A percentile compares a stretch with the other conserved stretches of the same genome.
Conservation (phyloP, 2,329 filamentous ascomycete genomes). For the Colletotrichum destructivum region DNA sequence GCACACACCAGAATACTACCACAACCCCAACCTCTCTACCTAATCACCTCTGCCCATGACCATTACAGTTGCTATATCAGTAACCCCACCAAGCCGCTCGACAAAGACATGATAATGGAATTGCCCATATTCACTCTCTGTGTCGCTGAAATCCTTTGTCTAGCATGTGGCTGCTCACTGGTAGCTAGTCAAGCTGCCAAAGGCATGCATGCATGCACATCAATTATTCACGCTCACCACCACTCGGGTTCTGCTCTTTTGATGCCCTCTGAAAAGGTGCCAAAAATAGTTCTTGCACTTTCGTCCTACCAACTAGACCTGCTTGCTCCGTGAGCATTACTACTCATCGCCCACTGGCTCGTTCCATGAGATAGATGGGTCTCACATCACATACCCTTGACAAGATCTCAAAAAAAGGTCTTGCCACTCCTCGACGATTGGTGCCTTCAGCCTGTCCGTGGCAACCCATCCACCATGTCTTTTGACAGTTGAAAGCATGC, state of each 20-base stretch:
- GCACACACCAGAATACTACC: not conserved
- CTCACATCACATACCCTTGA: not conserved
- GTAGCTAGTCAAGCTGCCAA: not conserved
- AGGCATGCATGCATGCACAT: not conserved
- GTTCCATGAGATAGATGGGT: not conserved
- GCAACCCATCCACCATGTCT: not conserved
- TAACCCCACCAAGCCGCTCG: not conserved
- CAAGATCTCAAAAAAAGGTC: not conserved
- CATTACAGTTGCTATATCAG: not conserved
- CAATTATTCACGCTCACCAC: not conserved
- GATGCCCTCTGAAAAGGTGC: not conserved
- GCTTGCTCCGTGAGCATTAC: not conserved
- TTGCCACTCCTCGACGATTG: not conserved
- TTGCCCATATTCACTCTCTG: not conserved
- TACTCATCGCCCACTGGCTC: too few species aligned
- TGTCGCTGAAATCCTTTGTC: not conserved
- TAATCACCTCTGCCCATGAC: not conserved
- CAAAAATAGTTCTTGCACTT: slow-evolving; percentile 17
- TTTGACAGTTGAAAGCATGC: not conserved
- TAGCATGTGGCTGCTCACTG: not conserved
- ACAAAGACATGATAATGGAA: slow-evolving; percentile 3
- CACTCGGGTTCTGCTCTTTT: not conserved
- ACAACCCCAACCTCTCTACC: not conserved
- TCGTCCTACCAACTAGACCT: slow-evolving; percentile 9
- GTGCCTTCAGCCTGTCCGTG: not conserved